Base-by-base conservation (phyloP, 176 grass and related monocot genomes). In the Triticum timopheevii region DNA sequence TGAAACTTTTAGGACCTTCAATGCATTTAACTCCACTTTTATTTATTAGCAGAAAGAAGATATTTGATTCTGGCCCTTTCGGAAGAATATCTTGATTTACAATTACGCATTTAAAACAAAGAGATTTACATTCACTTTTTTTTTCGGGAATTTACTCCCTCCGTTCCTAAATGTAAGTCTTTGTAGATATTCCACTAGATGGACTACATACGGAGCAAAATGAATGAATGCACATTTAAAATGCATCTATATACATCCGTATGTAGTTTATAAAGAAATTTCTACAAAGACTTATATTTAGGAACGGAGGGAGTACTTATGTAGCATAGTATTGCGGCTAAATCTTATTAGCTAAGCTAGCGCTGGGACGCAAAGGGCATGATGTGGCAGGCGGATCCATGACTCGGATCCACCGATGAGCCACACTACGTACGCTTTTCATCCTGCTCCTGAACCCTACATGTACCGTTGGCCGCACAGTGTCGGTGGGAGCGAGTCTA, bases 371-470 rank as follows among this genome's bases (percentile, higher is more conserved):
- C 50, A 54, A 54, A 6, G 50, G 50, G 49, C 49, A 52, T 52
- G 49, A 5, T 17, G 49, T 52, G 36, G 6, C 65, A 16, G 84
- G 85, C 79, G 85, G 66, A 34, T 42, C n/a, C 16, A 73, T 89
- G 88, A 89, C 69, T 89, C 88, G 62, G 88, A 89, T 89, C 77
- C 88, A 89, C 74, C 82, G 47, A 76, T 76, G 82, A 0, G 24
- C 87, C 69, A 52, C 40, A 62, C n/a, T 10, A 22, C 22, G 23
- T 10, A n/a, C 22, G 24, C n/a, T 52, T 73, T 28, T 11, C 62
- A 17, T 17, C 49, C 15, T 17, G 49, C 16, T 52, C 5, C 49
- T 52, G 24, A 12, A 40, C 22, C 5, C 1, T 61, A 49, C 22
- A 3, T 7, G 49, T 52, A 52, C 49, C 6, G 49, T 52, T 52